These are phyloP conservation scores for Calonectria hawksworthii DNA, from an alignment of 2,329 filamentous ascomycete genomes.

Conservation along the genomic window DNA sequence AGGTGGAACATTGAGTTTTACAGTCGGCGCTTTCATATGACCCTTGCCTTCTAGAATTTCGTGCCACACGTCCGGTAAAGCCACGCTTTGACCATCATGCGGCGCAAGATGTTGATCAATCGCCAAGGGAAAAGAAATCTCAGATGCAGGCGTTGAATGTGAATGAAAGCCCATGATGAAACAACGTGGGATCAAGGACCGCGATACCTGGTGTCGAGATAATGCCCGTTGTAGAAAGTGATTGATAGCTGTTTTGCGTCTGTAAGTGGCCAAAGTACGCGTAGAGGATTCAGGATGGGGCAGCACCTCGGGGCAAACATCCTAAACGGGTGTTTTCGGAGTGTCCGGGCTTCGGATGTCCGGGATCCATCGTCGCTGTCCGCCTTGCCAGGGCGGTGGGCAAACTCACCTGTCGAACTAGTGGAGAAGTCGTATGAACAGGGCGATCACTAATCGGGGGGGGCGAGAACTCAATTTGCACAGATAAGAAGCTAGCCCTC, in stretches of 20 bases:
- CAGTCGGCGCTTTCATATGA: neutral
- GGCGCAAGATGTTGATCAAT: neutral
- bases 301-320: neutral
- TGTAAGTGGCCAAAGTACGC: neutral
- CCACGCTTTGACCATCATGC: neutral
- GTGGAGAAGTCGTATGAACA: neutral
- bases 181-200: neutral
- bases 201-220: neutral
- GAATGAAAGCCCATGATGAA: neutral
- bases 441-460: neutral
- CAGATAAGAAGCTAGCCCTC: neutral
- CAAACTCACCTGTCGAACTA: neutral
- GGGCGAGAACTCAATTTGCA: neutral
- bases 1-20: neutral
- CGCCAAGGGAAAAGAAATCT: neutral
- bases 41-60: neutral
- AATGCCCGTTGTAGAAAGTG: neutral
- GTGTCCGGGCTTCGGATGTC: neutral
- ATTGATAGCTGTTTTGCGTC: neutral
- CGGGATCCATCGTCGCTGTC: neutral
- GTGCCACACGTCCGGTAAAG: neutral
- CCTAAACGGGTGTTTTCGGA: neutral
- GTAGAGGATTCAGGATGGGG: neutral
- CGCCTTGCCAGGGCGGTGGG: neutral
- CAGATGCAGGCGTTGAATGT: neutral